Percentiles rank a stretch among this genome's conserved stretches.
phyloP scores from a whole-genome alignment of 805 yeast genomes.

The Ogataea philodendri region DNA sequence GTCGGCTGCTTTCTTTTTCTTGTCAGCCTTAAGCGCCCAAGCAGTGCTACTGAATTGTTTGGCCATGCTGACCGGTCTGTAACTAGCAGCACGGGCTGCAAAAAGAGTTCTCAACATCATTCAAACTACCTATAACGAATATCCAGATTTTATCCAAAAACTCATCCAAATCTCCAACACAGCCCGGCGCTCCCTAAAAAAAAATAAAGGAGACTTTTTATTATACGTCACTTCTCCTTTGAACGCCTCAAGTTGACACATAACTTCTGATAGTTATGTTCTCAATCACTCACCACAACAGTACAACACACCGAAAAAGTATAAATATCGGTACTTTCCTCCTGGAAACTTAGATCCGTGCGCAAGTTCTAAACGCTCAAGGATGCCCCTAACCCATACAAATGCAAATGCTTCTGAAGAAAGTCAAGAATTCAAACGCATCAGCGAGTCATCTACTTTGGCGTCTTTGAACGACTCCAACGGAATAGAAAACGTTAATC shows the following conservation, averaged over 20 bases:
- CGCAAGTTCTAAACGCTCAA: slow-evolving; percentile 4
- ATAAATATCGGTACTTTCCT: slow-evolving; percentile 1
- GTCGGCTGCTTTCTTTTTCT: slow-evolving; percentile 14
- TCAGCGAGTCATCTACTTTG: slow-evolving; percentile 13
- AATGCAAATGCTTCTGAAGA: slow-evolving; percentile 7
- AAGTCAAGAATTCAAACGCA: slow-evolving; percentile 2
- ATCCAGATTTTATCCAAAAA: no score
- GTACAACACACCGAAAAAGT: neutral
- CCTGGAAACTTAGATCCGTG: no score
- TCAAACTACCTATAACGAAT: neutral
- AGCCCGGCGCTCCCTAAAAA: slow-evolving; percentile 5
- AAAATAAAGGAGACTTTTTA: slow-evolving; percentile 4
- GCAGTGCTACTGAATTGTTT: slow-evolving; percentile 2
- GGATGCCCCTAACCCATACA: slow-evolving; percentile 11
- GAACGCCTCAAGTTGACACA: slow-evolving; percentile 1
- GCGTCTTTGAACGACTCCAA: slow-evolving; percentile 3
- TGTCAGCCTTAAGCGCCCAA: slow-evolving; percentile 9
- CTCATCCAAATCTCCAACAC: no score
- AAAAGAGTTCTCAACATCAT: no score
- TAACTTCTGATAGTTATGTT: slow-evolving; percentile 7
- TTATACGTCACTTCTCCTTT: slow-evolving; percentile 5
- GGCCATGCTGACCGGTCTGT: no score
- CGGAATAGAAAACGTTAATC: slow-evolving; percentile 3
- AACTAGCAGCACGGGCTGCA: no score
- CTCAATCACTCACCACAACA: neutral